A percentile compares a stretch with the other conserved stretches of the same genome.
These are phyloP conservation scores for Scorias spongiosa DNA, from an alignment of 2,329 filamentous ascomycete species.

Conservation along the genomic window DNA sequence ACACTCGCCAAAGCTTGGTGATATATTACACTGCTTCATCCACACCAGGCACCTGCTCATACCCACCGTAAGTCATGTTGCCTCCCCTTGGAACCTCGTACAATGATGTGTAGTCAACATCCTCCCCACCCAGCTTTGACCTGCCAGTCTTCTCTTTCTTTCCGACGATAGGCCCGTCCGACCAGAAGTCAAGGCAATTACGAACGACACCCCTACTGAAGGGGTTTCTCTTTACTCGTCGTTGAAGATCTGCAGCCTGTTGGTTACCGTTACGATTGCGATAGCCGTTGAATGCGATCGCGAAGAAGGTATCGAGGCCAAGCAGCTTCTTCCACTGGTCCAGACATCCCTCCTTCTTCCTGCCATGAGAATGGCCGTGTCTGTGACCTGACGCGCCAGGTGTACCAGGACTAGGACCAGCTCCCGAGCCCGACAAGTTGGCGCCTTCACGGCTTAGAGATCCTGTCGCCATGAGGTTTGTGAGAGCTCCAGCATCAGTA, in stretches of 20 bases:
- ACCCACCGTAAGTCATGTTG: constrained; percentile 43
- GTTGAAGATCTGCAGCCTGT: constrained; percentile 14
- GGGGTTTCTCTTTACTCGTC: constrained; percentile 43
- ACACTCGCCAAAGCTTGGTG: too few species aligned
- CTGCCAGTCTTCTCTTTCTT: constrained; percentile 57
- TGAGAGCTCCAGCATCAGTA: constrained; percentile 44
- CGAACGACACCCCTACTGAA: constrained; percentile 70
- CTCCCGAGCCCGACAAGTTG: constrained; percentile 51
- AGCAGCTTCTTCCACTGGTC: constrained; percentile 71
- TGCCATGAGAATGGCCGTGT: constrained; percentile 27
- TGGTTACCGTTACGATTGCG: constrained; percentile 34
- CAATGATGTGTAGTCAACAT: constrained; percentile 74
- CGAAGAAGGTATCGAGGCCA: constrained; percentile 84
- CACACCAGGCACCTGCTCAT: constrained; percentile 47
- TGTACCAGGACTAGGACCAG: constrained; percentile 43
- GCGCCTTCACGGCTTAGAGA: constrained; percentile 50
- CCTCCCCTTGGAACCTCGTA: constrained; percentile 67
- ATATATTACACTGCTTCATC: constrained; percentile 22
- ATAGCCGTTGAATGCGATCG: constrained; percentile 68
- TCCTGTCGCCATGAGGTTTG: constrained; percentile 61
- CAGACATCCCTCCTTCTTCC: constrained; percentile 51
- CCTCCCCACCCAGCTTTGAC: constrained; percentile 61
- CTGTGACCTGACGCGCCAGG: constrained; percentile 10
- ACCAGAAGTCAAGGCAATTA: constrained; percentile 96
- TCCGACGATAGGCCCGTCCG: constrained; percentile 71